Evolutionary conservation across 495 filamentous ascomycete genomes (phyloP), one percentile per base, ranked within the genome.

Genomic region (Annulohypoxylon stygium): DNA sequence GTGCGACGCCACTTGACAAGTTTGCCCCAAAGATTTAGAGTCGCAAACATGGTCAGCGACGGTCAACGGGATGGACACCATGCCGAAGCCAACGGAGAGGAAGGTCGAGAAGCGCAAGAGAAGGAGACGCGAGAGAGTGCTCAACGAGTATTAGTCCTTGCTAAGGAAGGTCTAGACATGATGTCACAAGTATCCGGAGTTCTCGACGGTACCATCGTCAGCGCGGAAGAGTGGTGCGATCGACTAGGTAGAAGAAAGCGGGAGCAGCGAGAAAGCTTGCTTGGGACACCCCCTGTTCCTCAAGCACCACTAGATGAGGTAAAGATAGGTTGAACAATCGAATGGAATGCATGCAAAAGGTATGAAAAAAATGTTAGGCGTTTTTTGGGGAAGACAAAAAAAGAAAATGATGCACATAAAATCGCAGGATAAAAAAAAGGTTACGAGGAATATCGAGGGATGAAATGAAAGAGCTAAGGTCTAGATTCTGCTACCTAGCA

Each of bases 151-250:
- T 74, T 97, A 10, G 89, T 94, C 0, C 87, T 98, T 34, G 94
- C 93, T 2, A 91, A 91, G 67, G 94, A 97, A 78, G 93, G 93
- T 2, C 85, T 98, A 23, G 92, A 97, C 71, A 95, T 97, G 88
- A 92, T 97, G 86, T 84, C 87, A 0, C 92, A 97, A 77, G 93
- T 98, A 47, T 92, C 88, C 25, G 88, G 88, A 0, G 90, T 95
- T 0, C 88, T 97, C 25, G 90, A 93, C 73, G 88, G 90, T n/a
- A 97, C 95, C 3, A 88, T 97, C 33, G 86, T 89, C 39, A 93
- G 90, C 75, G 95, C 95, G 4, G 94, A 97, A 79, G 88, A 90
- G 75, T 97, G 95, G 95, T 91, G 93, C 69, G 89, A 92, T 43
- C 85, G 90, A 16, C 81, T 97, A 36, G 92, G 92, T 16, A 87